phyloP scores from a whole-genome alignment of 768 basidiomycete species.

The Strobilomyces dryophilus region DNA sequence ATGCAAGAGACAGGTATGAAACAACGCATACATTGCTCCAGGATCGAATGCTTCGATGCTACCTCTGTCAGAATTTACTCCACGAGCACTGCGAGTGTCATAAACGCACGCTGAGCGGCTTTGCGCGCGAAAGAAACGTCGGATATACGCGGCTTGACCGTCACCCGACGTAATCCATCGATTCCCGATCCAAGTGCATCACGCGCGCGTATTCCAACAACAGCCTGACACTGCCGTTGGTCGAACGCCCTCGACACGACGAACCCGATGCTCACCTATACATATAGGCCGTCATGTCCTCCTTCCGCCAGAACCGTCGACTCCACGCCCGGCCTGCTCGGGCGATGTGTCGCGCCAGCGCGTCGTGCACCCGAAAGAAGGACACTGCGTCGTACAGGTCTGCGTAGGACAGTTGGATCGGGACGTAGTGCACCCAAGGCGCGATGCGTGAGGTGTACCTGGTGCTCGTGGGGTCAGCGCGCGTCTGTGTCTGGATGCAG shows the following conservation, averaged over 20 bases:
- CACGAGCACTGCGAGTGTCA: no score
- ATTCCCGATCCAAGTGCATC: slow-evolving; percentile 42
- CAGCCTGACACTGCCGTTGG: slow-evolving; percentile 31
- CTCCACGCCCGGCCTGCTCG: slow-evolving; percentile 55
- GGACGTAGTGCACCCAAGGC: slow-evolving; percentile 76
- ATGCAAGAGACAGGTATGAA: no score
- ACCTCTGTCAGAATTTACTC: no score
- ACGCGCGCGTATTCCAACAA: slow-evolving; percentile 53
- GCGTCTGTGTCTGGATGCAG: no score
- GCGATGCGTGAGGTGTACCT: slow-evolving; percentile 55
- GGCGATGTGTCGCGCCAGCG: slow-evolving; percentile 54
- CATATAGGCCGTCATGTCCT: slow-evolving; percentile 57
- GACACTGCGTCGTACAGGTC: slow-evolving; percentile 68
- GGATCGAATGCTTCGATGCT: no score
- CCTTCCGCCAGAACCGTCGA: slow-evolving; percentile 50
- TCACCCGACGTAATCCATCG: slow-evolving; percentile 34
- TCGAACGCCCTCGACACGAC: no score
- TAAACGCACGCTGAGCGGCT: no score
- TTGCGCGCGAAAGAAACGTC: no score
- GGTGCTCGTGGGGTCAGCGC: not conserved
- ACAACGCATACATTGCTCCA: no score
- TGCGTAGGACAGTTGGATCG: slow-evolving; percentile 58
- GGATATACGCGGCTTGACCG: not conserved
- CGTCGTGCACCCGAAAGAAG: slow-evolving; percentile 72
- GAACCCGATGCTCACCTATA: slow-evolving; percentile 40